Conservation (phyloP, 2,329 filamentous ascomycete species). For the Colletotrichum sp. region DNA sequence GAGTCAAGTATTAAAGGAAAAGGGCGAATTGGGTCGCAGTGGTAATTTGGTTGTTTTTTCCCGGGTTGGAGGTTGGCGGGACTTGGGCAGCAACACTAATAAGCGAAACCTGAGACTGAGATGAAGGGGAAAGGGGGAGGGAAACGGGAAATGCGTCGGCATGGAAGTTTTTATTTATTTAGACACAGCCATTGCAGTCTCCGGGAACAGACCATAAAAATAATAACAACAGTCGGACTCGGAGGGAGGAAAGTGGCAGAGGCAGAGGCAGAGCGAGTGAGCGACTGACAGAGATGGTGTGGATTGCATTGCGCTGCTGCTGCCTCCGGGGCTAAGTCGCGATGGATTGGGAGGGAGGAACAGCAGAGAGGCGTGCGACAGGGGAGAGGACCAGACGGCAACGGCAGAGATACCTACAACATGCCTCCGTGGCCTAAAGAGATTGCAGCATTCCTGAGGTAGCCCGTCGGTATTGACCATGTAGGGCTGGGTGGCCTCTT, state of each 20-base stretch:
- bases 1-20: conserved; percentile 22
- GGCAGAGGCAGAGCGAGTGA: neutral
- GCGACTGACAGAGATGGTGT: conserved; percentile 9
- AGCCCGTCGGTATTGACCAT: conserved; percentile 8
- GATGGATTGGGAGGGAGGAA: conserved; percentile 12
- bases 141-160: conserved; percentile 1
- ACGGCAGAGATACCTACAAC: conserved; percentile 10
- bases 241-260: neutral
- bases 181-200: conserved; percentile 15
- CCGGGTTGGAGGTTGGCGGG: neutral
- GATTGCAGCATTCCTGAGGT: conserved; percentile 18
- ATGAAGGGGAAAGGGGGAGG: conserved; percentile 1
- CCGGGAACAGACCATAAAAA: neutral
- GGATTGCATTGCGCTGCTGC: conserved; percentile 15
- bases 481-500: conserved; percentile 17
- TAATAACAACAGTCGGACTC: neutral
- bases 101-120: neutral
- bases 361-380: neutral
- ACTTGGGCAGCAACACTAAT: conserved; percentile 1
- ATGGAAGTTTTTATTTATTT: conserved; percentile 17
- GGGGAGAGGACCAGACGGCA: neutral
- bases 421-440: conserved; percentile 1
- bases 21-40: conserved; percentile 14
- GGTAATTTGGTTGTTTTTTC: conserved; percentile 6
- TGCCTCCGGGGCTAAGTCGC: conserved; percentile 14